A percentile compares a stretch with the other conserved stretches of the same genome.
Evolutionary conservation across 805 yeast genomes (phyloP).

Genomic region (Spathaspora sp.): DNA sequence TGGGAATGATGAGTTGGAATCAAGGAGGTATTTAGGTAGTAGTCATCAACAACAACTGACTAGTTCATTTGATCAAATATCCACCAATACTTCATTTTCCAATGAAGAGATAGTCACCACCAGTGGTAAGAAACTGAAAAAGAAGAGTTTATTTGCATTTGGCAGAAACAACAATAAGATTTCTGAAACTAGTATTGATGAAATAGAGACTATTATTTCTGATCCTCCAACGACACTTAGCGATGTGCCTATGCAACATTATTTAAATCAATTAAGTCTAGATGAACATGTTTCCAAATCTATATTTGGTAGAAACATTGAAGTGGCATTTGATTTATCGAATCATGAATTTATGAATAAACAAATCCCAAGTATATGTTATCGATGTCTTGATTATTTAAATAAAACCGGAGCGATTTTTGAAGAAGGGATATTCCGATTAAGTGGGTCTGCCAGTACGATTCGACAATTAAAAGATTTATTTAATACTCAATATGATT

Average conservation of each 20-base stretch:
- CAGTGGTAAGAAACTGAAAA: slow-evolving; percentile 44
- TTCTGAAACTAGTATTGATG: not conserved
- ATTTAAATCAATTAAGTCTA: slow-evolving; percentile 33
- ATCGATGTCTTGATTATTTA: slow-evolving; percentile 68
- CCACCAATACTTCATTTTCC: slow-evolving; percentile 1
- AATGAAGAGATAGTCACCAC: not conserved
- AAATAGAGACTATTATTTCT: not conserved
- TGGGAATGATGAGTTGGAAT: slow-evolving; percentile 2
- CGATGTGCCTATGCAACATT: slow-evolving; percentile 21
- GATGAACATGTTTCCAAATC: slow-evolving; percentile 32
- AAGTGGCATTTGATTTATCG: slow-evolving; percentile 50
- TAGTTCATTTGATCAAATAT: slow-evolving; percentile 3
- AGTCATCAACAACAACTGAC: not conserved
- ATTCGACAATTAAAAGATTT: slow-evolving; percentile 64
- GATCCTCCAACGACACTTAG: slow-evolving; percentile 2
- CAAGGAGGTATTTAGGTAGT: slow-evolving; percentile 3
- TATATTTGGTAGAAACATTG: slow-evolving; percentile 66
- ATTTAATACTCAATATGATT: slow-evolving; percentile 66
- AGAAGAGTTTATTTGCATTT: slow-evolving; percentile 61
- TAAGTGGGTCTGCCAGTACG: slow-evolving; percentile 82
- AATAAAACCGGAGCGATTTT: slow-evolving; percentile 64
- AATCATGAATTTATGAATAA: slow-evolving; percentile 42
- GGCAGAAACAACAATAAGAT: slow-evolving; percentile 13
- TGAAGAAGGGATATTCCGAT: slow-evolving; percentile 88
- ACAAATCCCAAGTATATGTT: slow-evolving; percentile 70